These are phyloP conservation scores for Irpex lacteus DNA, from an alignment of 1,284 basidiomycete genomes.

Conservation along the genomic window DNA sequence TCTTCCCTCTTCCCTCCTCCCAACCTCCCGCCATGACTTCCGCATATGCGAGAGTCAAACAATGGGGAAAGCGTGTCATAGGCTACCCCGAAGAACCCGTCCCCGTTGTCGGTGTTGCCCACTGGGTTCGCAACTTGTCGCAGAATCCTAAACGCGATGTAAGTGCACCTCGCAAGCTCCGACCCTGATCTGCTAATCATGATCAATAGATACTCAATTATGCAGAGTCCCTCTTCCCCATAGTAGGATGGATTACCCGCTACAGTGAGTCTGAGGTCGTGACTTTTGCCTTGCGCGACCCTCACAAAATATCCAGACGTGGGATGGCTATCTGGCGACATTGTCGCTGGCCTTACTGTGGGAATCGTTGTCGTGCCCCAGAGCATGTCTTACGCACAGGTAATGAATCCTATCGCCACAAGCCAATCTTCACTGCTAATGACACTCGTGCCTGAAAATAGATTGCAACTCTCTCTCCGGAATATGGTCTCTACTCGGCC, in stretches of 20 bases:
- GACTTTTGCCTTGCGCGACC: constrained; percentile 10
- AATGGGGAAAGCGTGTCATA: constrained; percentile 56
- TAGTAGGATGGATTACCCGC: constrained; percentile 77
- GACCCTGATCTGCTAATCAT: constrained; percentile 11
- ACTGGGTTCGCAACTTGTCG: constrained; percentile 46
- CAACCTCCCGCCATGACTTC: constrained; percentile 10
- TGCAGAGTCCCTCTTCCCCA: constrained; percentile 74
- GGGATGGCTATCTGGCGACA: constrained; percentile 75
- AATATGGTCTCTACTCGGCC: constrained; percentile 96
- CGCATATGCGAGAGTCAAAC: constrained; percentile 37
- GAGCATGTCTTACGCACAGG: constrained; percentile 79
- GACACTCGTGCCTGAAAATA: constrained; percentile 32
- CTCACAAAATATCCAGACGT: constrained; percentile 42
- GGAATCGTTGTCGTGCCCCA: constrained; percentile 92
- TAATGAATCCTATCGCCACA: constrained; percentile 23
- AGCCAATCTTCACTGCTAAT: neutral
- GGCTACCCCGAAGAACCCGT: constrained; percentile 58
- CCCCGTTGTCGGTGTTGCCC: constrained; percentile 51
- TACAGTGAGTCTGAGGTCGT: constrained; percentile 59
- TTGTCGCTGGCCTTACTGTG: constrained; percentile 88
- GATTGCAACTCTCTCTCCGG: constrained; percentile 80
- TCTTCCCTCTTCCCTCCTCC: constrained; percentile 3
- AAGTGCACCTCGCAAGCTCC: constrained; percentile 19
- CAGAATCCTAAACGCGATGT: constrained; percentile 49
- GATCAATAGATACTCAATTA: constrained; percentile 54